Conservation (phyloP, 345 rosid genomes). For the Eucalyptus decipiens region DNA sequence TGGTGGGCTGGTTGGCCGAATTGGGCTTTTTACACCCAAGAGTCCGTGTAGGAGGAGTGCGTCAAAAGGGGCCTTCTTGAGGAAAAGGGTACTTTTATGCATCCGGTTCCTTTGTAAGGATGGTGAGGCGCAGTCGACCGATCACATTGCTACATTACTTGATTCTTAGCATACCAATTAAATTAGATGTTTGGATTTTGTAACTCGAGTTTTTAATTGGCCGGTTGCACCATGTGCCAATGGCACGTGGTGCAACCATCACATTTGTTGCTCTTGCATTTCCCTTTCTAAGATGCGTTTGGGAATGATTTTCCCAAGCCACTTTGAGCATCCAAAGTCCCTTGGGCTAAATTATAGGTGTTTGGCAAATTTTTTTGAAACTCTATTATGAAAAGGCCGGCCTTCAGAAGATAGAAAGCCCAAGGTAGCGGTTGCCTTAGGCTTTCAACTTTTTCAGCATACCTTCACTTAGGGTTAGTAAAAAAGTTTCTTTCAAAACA, state of each 20-base stretch:
- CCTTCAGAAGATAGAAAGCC: no score
- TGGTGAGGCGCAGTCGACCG: rapidly evolving
- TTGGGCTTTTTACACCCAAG: not conserved
- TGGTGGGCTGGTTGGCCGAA: not conserved
- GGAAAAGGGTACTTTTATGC: not conserved
- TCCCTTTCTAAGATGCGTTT: rapidly evolving
- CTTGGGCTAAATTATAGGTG: rapidly evolving
- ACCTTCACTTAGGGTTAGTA: rapidly evolving
- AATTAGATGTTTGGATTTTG: not conserved
- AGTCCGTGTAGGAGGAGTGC: not conserved
- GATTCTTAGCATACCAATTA: not conserved
- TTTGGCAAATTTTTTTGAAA: no score
- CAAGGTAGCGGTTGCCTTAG: rapidly evolving
- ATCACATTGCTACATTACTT: not conserved
- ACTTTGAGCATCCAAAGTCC: rapidly evolving
- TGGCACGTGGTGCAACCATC: not conserved
- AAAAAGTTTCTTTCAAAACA: no score
- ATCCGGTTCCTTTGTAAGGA: not conserved
- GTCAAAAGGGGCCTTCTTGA: not conserved
- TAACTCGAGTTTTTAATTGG: not conserved
- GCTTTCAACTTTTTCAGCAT: rapidly evolving
- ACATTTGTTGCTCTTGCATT: not conserved
- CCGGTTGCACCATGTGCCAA: not conserved
- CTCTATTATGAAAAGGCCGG: rapidly evolving
- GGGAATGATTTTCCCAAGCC: rapidly evolving